Conservation (phyloP, 108 stramenopile genomes). For the Fragilaria crotonensis region DNA sequence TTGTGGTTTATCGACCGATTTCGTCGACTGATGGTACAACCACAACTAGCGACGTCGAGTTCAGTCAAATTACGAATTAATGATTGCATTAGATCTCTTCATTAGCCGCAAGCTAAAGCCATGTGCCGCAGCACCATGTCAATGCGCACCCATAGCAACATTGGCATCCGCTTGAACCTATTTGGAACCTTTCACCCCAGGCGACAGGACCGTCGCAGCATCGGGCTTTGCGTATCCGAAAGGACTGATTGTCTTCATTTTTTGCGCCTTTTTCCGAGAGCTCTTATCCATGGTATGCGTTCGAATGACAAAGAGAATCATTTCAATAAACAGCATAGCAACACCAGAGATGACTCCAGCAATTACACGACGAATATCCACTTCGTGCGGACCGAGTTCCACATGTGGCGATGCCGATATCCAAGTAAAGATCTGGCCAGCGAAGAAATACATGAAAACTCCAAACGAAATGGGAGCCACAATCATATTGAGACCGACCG, state of each 20-base stretch:
- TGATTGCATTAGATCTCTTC: too few relatives aligned
- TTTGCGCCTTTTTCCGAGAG: constrained; percentile 50
- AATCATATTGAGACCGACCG: constrained; percentile 82
- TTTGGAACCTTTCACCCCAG: not conserved
- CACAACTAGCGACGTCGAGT: constrained; percentile 40
- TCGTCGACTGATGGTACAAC: constrained; percentile 12
- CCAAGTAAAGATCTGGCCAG: constrained; percentile 42
- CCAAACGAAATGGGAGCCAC: constrained; percentile 80
- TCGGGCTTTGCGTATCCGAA: constrained; percentile 29
- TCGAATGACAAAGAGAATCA: constrained; percentile 83
- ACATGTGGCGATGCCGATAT: not conserved
- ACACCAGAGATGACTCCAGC: constrained; percentile 68
- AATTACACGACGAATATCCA: constrained; percentile 66
- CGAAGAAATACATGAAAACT: constrained; percentile 79
- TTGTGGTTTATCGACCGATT: constrained; percentile 49
- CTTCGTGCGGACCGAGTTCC: not conserved
- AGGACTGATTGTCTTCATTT: constrained; percentile 37
- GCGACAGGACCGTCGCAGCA: not conserved
- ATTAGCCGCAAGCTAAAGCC: too few relatives aligned
- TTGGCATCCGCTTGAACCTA: too few relatives aligned
- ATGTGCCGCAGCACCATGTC: too few relatives aligned
- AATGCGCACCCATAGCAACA: too few relatives aligned
- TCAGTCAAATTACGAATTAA: constrained; percentile 15
- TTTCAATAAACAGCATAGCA: constrained; percentile 79
- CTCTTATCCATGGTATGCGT: constrained; percentile 68